Conservation (phyloP, 257 asterid genomes). For the Nicotiana attenuata region DNA sequence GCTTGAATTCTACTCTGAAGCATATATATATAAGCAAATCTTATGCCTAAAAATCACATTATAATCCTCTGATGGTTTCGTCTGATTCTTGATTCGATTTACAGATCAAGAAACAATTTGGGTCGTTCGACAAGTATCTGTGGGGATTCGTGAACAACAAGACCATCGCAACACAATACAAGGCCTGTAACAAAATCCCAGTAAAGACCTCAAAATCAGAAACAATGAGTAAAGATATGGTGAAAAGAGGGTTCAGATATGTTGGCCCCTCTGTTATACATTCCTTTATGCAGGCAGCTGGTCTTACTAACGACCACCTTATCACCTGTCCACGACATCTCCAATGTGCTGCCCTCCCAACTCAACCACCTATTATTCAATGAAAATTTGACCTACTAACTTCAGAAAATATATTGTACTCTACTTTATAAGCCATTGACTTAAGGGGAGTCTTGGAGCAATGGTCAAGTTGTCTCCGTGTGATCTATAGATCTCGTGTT, state of each 20-base stretch:
- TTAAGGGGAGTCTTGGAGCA: background rate
- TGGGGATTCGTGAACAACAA: conserved; percentile 71
- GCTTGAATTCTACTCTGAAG: background rate
- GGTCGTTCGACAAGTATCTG: conserved; percentile 56
- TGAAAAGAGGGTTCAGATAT: conserved; percentile 61
- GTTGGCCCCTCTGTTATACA: conserved; percentile 76
- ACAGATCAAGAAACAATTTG: conserved; percentile 48
- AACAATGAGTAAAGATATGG: conserved; percentile 80
- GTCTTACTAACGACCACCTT: conserved; percentile 77
- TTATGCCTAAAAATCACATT: background rate
- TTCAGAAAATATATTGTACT: background rate
- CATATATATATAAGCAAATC: background rate
- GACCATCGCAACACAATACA: conserved; percentile 51
- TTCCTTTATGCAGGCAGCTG: conserved; percentile 89
- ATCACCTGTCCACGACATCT: conserved; percentile 61
- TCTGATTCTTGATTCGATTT: background rate
- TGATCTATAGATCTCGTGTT: too few species aligned
- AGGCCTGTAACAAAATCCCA: conserved; percentile 60
- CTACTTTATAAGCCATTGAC: background rate
- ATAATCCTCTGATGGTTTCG: background rate
- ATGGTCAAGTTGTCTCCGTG: too few species aligned
- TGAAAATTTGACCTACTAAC: background rate
- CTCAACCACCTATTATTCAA: background rate
- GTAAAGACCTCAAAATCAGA: conserved; percentile 85
- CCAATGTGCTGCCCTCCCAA: conserved; percentile 23